Base-by-base conservation (phyloP, 2,329 filamentous ascomycete genomes). In the Trichoderma guizhouense region DNA sequence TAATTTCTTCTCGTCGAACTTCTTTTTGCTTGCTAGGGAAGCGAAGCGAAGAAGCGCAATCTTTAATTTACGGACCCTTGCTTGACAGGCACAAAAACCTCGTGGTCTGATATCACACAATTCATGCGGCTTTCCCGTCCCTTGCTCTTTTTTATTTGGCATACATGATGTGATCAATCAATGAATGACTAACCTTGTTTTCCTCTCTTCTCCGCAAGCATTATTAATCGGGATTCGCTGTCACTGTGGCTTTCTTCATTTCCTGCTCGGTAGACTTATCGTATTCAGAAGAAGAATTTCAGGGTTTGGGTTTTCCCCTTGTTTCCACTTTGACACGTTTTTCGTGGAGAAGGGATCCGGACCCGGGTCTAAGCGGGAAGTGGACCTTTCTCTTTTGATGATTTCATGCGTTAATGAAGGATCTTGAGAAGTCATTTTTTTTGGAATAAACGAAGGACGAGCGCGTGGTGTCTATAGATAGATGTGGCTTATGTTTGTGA, bases 331-430 rank as follows among this genome's bases (percentile, higher is more conserved):
- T 8, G 12, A 26, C 61, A 66, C 26, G 43, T 30, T 55, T 24
- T 55, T 1, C 51, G 47, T 39, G 47, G 64, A 39, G 47, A 57
- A 28, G 30, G n/a, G 7, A 7, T 26, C 34, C 11, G 43, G 28
- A 26, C n/a, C n/a, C 36, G 43, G 43, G 58, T 61, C 66, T n/a
- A 24, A 12, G 34, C 68, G 68, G 68, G 12, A 70, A 70, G 67
- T 70, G 67, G 67, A 70, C 11, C 67, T 62, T 34, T 57, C 2
- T 57, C 18, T 12, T 60, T 21, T n/a, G 8, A 34, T 34, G 51
- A 39, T 9, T 67, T 58, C 32, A 67, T 67, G 64, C 64, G 57
- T 32, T 34, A 32, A 60, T 60, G 57, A 34, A 60, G 28, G 57
- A 21, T 60, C 28, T 58, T 32, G 28, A 7, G 21, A 53, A 53